Evolutionary conservation across 2,329 filamentous ascomycete genomes (phyloP), one percentile per base, ranked within the genome.

Genomic region (Colletotrichum sp.): DNA sequence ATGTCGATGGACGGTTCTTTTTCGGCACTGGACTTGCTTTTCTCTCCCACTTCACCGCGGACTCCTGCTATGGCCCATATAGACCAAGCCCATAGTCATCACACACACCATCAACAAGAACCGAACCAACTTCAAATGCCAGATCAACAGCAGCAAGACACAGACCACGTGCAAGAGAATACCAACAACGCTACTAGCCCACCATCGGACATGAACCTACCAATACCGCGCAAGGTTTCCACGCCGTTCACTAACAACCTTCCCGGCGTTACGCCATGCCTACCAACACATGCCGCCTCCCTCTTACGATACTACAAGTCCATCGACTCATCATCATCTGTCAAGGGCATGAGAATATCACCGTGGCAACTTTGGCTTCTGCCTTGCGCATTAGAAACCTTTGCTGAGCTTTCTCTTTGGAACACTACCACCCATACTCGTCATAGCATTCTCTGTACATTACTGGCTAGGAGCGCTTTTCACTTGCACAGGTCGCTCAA

Each of bases 331-430:
- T 65, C 79, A n/a, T 80, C 79, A 62, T 82, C 78, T 10, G 82
- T 80, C 12, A 72, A 82, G 66, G 48, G 81, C 68, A 80, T 83
- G 26, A 81, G 82, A 4, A 86, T 85, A 69, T 87, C 86, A 1
- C 87, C 86, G 0, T 88, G 86, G 86, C 83, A 87, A 61, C 78
- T 87, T 0, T 82, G 88, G 0, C 84, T 87, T 21, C 78, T 88
- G 1, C 85, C 87, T 1, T 84, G 85, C 58, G 83, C 83, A 0
- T 84, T 87, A 3, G 82, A 84, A 36, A 85, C 84, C 0, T 82
- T 87, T 60, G 87, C 86, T 3, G 85, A 86, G 56, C 72, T 88
- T 1, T 84, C 84, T 0, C 79, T 88, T 1, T 86, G 85, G 56
- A 86, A 87, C 16, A 75, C 78, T 2, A 79, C 85, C 1, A 84